Base-by-base conservation (phyloP, 306 rosid genomes). In the Astragalus membranaceus region DNA sequence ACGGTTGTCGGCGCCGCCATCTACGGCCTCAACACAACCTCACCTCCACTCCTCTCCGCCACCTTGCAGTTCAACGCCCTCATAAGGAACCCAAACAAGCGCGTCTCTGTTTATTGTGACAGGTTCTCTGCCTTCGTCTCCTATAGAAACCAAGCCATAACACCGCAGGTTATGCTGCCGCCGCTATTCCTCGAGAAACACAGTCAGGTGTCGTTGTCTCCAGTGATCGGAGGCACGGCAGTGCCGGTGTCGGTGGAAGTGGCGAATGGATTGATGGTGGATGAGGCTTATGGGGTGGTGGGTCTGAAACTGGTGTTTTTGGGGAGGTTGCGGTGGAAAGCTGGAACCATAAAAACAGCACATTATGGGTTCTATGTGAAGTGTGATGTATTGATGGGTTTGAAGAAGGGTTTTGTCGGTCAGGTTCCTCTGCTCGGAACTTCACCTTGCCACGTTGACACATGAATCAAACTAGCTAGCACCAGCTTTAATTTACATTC, bases 321-420 rank as follows among this genome's bases (percentile, higher is more conserved):
- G 75, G 98, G 98, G 3, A 81, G 90, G 74, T 12, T 94, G 35
- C 75, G 94, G 69, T 94, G 98, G 98, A 90, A 88, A 63, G 76
- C 88, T 0, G 92, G 87, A 4, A 79, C 80, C 9, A 72, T 94
- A 29, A 84, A 10, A 56, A 88, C 87, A 0, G 65, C 56, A 7
- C 97, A 84, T 51, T 81, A 90, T 43, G 83, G 85, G 11, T 23
- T 88, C 13, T 75, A 82, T 58, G 96, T 86, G 0, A 87, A 74
- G 66, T 94, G 98, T 51, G 94, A 88, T 46, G 33, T 90, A 1
- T n/a, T 87, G 81, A 66, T 94, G 10, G 90, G 89, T 23, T 65
- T 87, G 20, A 90, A 87, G 93, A 84, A 63, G 61, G 97, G 90
- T 2, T 64, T 82, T 37, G 76, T 85, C 23, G 98, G 98, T 56